Base-by-base conservation (phyloP, 106 monocot genomes). In the Agapanthus africanus region DNA sequence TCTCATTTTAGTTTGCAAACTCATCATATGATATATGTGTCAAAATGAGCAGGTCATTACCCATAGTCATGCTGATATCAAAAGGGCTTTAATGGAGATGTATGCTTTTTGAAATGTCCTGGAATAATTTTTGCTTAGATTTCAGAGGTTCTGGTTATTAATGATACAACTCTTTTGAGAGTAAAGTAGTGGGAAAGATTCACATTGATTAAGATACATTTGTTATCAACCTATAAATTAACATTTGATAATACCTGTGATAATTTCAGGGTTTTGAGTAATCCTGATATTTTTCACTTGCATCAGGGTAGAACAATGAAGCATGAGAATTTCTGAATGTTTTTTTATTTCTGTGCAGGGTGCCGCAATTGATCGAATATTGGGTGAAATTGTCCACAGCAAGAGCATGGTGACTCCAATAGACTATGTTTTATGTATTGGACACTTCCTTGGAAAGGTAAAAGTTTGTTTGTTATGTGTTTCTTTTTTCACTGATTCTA, bases 391-490 rank as follows among this genome's bases (percentile, higher is more conserved):
- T 61, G 95, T 97, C 66, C 95, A 91, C 66, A 91, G 88, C 75
- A 91, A 95, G 78, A 82, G 80, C 82, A 88, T 97, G 95, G 73
- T 80, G 32, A 87, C 86, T 33, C 95, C 95, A 52, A 97, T 91
- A 72, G 91, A 97, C 68, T 97, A 86, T 78, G 95, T 97, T 76
- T 79, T 97, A 22, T 97, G 95, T 52, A 71, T 97, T 16, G 95
- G 95, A 6, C 95, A 91, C 80, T 97, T 97, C 71, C 86, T 97
- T 32, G 91, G 88, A 70, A 97, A 97, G 95, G 95, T 91, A 77
- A 69, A 1, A 18, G 18, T 39, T 54, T 40, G 27, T 35, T 8
- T n/a, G n/a, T n/a, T n/a, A n/a, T n/a, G n/a, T n/a, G n/a, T n/a
- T n/a, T n/a, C n/a, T n/a, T n/a, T 18, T 31, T 0, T 23, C 7